Base-by-base conservation (phyloP, 805 yeast genomes). In the Nakazawaea ambrosiae region DNA sequence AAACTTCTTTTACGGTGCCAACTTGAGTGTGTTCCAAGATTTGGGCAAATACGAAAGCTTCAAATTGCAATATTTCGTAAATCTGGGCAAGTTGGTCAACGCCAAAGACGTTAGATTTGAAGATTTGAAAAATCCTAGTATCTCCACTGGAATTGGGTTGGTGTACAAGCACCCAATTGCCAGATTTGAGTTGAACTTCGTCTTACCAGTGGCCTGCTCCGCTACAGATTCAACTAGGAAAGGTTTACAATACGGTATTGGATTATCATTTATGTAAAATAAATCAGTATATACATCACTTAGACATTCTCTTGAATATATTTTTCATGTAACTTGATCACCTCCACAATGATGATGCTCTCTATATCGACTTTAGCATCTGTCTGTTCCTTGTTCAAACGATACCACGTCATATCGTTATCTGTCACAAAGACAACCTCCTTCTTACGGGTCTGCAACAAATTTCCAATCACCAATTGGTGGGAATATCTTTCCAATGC, bases 381-480 rank as follows among this genome's bases (percentile, higher is more conserved):
- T 2, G 58, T 49, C 41, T 74, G 68, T 8, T 63, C 67, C 0
- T 63, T 58, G 0, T 61, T 36, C 24, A 86, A 54, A 44, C 55
- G 66, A 36, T 75, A 57, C 88, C 88, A 79, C 9, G 51, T 43
- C 20, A 53, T 54, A 3, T 57, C 57, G 4, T 67, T 68, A 1
- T 66, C 66, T 2, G 73, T 71, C 3, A 92, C 96, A 55, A 92
- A 85, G 2, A 86, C 88, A 27, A 92, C 96, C 54, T 88, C 89
- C 39, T 66, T 65, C 58, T 88, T 90, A 52, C 98, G 75, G 1
- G 94, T 81, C 53, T 89, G 96, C 45, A 92, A 63, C 46, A 92
- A 61, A 53, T 92, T 92, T 3, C 98, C 98, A 55, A 92, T 88
- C 10, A 92, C 98, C 37, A 92, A 63, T 58, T 90, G 97, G 59